phyloP scores from a whole-genome alignment of 768 basidiomycete genomes.

The Leccinum fibrillosum region DNA sequence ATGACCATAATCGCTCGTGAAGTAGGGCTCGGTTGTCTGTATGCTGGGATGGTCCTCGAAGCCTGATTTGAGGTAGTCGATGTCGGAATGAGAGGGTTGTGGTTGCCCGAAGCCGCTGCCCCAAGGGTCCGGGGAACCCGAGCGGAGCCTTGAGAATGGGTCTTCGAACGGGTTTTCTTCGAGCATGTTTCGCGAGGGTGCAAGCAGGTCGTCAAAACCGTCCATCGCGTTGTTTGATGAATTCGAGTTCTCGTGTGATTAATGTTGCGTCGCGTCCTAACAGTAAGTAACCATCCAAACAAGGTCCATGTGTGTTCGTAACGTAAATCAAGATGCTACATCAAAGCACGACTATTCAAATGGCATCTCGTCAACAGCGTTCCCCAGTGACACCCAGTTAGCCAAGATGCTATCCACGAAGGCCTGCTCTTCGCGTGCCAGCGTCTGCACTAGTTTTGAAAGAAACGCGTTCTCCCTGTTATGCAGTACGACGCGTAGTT shows the following conservation, averaged over 20 bases:
- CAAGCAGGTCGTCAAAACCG: constrained; percentile 74
- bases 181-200: constrained; percentile 55
- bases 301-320: constrained; percentile 7
- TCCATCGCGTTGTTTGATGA: constrained; percentile 46
- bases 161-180: constrained; percentile 77
- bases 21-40: constrained; percentile 34
- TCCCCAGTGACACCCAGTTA: constrained; percentile 74
- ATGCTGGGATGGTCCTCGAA: constrained; percentile 25
- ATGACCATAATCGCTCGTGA: constrained; percentile 34
- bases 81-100: constrained; percentile 17
- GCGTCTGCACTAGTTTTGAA: constrained; percentile 66
- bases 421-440: constrained; percentile 70
- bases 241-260: not conserved
- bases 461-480: constrained; percentile 85
- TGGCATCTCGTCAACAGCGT: constrained; percentile 79
- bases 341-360: constrained; percentile 53
- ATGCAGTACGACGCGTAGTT: constrained; percentile 88
- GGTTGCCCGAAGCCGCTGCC: constrained; percentile 52
- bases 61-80: constrained; percentile 29
- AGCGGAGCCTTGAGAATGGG: constrained; percentile 60
- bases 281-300: constrained; percentile 1
- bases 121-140: constrained; percentile 77
- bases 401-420: constrained; percentile 59
- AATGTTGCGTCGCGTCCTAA: not conserved
- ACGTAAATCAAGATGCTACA: constrained; percentile 17